phyloP scores from a whole-genome alignment of 2,329 filamentous ascomycete species.

The Botrytis tulipae region DNA sequence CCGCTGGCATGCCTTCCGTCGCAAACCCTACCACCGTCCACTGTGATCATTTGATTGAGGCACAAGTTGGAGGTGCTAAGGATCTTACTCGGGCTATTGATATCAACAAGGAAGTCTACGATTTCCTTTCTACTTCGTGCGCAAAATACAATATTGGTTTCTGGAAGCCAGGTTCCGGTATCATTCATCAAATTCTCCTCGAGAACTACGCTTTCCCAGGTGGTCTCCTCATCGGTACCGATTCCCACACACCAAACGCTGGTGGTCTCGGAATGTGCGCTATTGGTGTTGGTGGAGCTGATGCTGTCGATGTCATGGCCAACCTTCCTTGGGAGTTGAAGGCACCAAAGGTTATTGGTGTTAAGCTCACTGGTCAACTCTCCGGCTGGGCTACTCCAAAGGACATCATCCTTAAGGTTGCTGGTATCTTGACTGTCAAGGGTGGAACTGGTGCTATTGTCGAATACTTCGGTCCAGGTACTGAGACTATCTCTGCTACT shows the following conservation, averaged over 20 bases:
- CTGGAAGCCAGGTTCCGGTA: slow-evolving; percentile 98
- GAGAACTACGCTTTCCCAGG: slow-evolving; percentile 99
- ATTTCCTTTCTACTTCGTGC: slow-evolving; percentile 90
- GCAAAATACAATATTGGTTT: slow-evolving; percentile 99
- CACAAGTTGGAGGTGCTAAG: slow-evolving; percentile 87
- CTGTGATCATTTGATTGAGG: slow-evolving; percentile 99
- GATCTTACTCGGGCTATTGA: slow-evolving; percentile 86
- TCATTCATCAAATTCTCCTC: slow-evolving; percentile 97
- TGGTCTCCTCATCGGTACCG: slow-evolving; percentile 95
- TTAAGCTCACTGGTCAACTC: slow-evolving; percentile 86
- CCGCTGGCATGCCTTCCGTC: slow-evolving; percentile 91
- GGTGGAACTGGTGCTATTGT: slow-evolving; percentile 92
- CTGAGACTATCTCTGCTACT: slow-evolving; percentile 71
- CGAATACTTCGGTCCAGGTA: slow-evolving; percentile 75
- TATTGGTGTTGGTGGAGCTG: slow-evolving; percentile 83
- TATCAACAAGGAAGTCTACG: slow-evolving; percentile 99
- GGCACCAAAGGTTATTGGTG: slow-evolving; percentile 94
- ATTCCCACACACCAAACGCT: slow-evolving; percentile 96
- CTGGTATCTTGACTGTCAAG: slow-evolving; percentile 95
- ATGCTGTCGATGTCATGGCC: slow-evolving; percentile 98
- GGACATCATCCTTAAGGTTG: slow-evolving; percentile 96
- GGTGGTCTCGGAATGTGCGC: slow-evolving; percentile 93
- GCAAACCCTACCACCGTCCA: slow-evolving; percentile 95
- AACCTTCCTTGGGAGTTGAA: slow-evolving; percentile 97
- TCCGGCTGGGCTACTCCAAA: slow-evolving; percentile 93